Base-by-base conservation (phyloP, 305 asterid genomes). In the Fraxinus velutina region DNA sequence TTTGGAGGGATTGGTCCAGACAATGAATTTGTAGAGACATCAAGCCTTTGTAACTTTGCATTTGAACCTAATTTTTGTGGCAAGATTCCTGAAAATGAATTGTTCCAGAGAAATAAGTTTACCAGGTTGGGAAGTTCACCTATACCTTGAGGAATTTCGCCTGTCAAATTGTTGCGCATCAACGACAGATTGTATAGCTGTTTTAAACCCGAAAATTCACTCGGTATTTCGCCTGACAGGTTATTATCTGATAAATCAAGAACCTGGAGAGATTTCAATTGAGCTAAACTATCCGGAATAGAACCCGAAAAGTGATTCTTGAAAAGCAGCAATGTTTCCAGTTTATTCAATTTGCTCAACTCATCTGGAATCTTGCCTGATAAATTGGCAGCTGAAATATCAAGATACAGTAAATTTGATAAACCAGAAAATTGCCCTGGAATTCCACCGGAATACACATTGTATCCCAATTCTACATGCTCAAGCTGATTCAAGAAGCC, bases 401-500 rank as follows among this genome's bases (percentile, higher is more conserved):
- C 98, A 17, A 95, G 91, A 55, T 92, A 95, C 0, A 76, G 79
- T 2, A 95, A 81, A 55, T 82, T 89, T 1, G 92, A 84, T 6
- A 95, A 34, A 7, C 32, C 73, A 0, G 92, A 89, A 21, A 95
- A 81, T 55, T 83, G 78, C 0, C 15, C 52, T 0, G 99, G 98
- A 47, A 92, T 52, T 12, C 88, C 92, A 5, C 91, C 88, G 30
- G 68, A 4, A 83, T 81, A 92, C 3, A 72, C 36, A 68, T 95
- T 95, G 88, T 93, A 93, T 3, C 99, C 99, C 55, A 95, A 64
- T 86, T 95, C 98, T 1, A 93, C 0, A 70, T 88, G 97, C 73
- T 88, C 87, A 4, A 95, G 92, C 78, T 86, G 88, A 34, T 17
- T 83, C 85, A 89, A 82, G 76, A 76, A 84, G 0, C 91, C 88